Evolutionary conservation across 2,329 filamentous ascomycete species (phyloP).

Genomic region (Lecanicillium sp.): DNA sequence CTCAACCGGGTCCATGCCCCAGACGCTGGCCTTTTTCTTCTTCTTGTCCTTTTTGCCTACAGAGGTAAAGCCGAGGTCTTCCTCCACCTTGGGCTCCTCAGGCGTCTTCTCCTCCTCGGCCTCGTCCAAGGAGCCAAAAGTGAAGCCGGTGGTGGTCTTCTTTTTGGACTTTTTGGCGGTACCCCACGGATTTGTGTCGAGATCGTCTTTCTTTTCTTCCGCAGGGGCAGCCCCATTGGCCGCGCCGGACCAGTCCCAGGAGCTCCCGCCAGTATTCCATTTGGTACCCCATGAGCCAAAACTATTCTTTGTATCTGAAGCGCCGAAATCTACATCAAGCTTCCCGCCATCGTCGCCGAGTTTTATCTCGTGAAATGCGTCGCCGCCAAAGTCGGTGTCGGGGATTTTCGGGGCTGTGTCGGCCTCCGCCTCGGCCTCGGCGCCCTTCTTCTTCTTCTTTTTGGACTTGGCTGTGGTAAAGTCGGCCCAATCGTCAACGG

Average conservation of each 20-base stretch:
- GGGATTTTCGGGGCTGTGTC: slow-evolving; percentile 24
- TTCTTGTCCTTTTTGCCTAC: slow-evolving; percentile 38
- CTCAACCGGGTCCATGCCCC: slow-evolving; percentile 30
- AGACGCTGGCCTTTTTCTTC: slow-evolving; percentile 33
- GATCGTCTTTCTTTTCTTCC: slow-evolving; percentile 35
- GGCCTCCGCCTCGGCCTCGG: slow-evolving; percentile 17
- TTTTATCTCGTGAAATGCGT: slow-evolving; percentile 60
- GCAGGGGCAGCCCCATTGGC: slow-evolving; percentile 26
- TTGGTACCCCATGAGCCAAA: slow-evolving; percentile 56
- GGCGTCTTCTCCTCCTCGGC: slow-evolving; percentile 32
- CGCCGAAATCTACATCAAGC: slow-evolving; percentile 49
- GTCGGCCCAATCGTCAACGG: slow-evolving; percentile 28
- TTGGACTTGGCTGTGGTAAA: slow-evolving; percentile 28
- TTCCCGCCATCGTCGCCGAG: slow-evolving; percentile 55
- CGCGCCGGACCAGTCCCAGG: slow-evolving; percentile 37
- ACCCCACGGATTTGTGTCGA: slow-evolving; percentile 45
- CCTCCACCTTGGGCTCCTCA: slow-evolving; percentile 24
- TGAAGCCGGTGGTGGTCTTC: slow-evolving; percentile 38
- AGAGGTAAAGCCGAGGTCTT: slow-evolving; percentile 26
- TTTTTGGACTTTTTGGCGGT: slow-evolving; percentile 45
- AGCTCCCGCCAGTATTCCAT: slow-evolving; percentile 49
- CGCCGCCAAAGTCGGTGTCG: slow-evolving; percentile 39
- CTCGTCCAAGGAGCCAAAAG: slow-evolving; percentile 43
- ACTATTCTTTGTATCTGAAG: slow-evolving; percentile 36
- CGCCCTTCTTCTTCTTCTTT: slow-evolving; percentile 33